Evolutionary conservation across 768 basidiomycete species (phyloP).

Genomic region (Agaricus sinodeliciosus): DNA sequence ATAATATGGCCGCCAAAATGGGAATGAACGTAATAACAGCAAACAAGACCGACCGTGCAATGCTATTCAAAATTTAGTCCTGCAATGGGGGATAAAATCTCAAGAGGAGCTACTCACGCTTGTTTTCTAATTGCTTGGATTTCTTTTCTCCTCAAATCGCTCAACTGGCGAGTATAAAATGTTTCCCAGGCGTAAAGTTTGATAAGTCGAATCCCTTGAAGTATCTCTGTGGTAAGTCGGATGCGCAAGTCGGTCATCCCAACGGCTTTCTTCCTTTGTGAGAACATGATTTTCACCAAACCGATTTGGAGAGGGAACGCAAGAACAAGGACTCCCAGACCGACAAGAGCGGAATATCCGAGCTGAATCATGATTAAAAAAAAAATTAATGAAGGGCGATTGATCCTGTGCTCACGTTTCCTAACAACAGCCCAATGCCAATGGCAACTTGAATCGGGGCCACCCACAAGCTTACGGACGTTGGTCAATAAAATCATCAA

Average conservation of each 20-base stretch:
- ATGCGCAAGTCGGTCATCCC: slow-evolving; percentile 64
- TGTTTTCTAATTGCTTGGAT: slow-evolving; percentile 30
- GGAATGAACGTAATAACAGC: slow-evolving; percentile 46
- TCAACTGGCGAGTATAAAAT: slow-evolving; percentile 40
- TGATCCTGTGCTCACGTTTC: slow-evolving; percentile 35
- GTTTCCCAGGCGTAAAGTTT: slow-evolving; percentile 59
- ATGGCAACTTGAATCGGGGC: slow-evolving; percentile 56
- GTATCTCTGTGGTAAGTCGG: slow-evolving; percentile 56
- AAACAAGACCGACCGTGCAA: slow-evolving; percentile 32
- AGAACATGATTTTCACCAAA: slow-evolving; percentile 46
- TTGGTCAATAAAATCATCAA: not conserved
- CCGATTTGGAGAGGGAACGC: slow-evolving; percentile 54
- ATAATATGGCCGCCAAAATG: slow-evolving; percentile 40
- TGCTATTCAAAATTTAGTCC: slow-evolving; percentile 17
- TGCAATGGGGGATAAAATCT: not conserved
- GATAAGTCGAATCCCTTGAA: slow-evolving; percentile 62
- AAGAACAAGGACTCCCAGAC: slow-evolving; percentile 46
- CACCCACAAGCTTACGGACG: slow-evolving; percentile 44
- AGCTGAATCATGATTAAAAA: slow-evolving; percentile 28
- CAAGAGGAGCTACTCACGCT: slow-evolving; percentile 25
- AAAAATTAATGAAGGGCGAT: not conserved
- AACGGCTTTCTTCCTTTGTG: slow-evolving; percentile 47
- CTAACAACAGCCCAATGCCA: slow-evolving; percentile 55
- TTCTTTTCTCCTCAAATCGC: slow-evolving; percentile 31
- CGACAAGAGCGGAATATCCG: slow-evolving; percentile 66